phyloP scores from a whole-genome alignment of 176 grass and related monocot genomes.

The Thinopyrum elongatum region DNA sequence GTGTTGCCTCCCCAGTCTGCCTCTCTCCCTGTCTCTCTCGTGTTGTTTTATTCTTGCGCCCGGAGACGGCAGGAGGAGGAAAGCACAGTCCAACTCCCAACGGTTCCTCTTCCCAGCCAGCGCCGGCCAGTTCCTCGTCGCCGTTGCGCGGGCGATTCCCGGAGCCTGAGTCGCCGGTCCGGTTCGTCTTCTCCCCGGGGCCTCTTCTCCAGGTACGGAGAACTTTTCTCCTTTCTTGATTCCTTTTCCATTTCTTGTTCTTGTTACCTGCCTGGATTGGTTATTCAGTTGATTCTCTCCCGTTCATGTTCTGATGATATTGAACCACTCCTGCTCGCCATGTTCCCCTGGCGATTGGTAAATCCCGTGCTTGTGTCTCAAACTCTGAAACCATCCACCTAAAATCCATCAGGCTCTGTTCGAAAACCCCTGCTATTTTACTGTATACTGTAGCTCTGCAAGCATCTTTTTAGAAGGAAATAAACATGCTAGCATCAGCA shows the following conservation, averaged over 20 bases:
- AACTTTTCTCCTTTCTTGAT: neutral
- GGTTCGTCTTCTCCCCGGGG: neutral
- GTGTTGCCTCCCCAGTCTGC: neutral
- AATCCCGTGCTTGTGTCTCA: neutral
- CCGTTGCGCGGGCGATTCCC: neutral
- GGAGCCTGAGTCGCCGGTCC: neutral
- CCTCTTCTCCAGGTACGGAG: neutral
- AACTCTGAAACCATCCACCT: neutral
- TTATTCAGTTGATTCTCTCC: neutral
- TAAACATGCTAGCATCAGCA: neutral
- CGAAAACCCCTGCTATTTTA: neutral
- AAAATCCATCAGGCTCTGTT: neutral
- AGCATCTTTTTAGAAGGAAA: neutral
- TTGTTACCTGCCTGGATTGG: neutral
- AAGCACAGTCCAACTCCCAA: neutral
- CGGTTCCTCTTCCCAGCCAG: neutral
- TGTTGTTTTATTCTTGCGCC: neutral
- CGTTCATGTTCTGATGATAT: neutral
- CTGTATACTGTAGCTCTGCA: neutral
- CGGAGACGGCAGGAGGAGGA: neutral
- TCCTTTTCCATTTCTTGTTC: neutral
- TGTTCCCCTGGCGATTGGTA: neutral
- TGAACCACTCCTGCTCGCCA: neutral
- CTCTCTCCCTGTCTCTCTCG: neutral
- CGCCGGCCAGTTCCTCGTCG: neutral